phyloP scores from a whole-genome alignment of 2,329 filamentous ascomycete genomes.

The Geosmithia putterillii region DNA sequence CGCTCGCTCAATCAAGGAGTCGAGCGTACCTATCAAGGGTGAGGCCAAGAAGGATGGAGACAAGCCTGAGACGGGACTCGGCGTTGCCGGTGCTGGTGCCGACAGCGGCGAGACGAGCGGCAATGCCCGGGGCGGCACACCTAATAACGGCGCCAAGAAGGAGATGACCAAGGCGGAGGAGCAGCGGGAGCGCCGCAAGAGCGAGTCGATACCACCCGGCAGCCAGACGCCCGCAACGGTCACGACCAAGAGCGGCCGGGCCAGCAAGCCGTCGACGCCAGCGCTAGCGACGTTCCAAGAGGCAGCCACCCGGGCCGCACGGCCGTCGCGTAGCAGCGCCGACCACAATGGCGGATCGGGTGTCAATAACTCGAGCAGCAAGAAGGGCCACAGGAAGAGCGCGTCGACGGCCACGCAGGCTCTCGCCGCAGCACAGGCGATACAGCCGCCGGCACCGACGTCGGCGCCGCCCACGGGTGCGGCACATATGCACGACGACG shows the following conservation, averaged over 20 bases:
- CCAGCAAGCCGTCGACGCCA: constrained; percentile 56
- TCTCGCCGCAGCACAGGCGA: constrained; percentile 7
- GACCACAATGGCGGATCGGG: constrained; percentile 28
- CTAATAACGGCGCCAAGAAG: constrained; percentile 22
- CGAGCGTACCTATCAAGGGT: constrained; percentile 15
- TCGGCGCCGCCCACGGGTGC: constrained; percentile 14
- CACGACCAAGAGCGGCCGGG: constrained; percentile 53
- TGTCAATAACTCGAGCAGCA: constrained; percentile 26
- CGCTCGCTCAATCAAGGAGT: constrained; percentile 38
- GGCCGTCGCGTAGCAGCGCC: not conserved
- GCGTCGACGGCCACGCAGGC: constrained; percentile 10
- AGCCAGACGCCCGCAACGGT: constrained; percentile 28
- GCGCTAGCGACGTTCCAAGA: constrained; percentile 49
- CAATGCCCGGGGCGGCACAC: not conserved
- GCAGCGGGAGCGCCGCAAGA: constrained; percentile 16
- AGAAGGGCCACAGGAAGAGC: constrained; percentile 50
- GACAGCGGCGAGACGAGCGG: not conserved
- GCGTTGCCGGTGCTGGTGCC: not conserved
- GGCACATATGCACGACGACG: constrained; percentile 14
- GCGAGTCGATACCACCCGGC: constrained; percentile 31
- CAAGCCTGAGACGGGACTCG: constrained; percentile 11
- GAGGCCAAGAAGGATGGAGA: constrained; percentile 22
- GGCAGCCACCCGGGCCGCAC: constrained; percentile 36
- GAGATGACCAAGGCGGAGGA: constrained; percentile 25
- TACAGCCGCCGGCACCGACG: constrained; percentile 20